A percentile compares a stretch with the other conserved stretches of the same genome.
These are phyloP conservation scores for Cladosporium sp. DNA, from an alignment of 2,329 filamentous ascomycete genomes.

Conservation along the genomic window DNA sequence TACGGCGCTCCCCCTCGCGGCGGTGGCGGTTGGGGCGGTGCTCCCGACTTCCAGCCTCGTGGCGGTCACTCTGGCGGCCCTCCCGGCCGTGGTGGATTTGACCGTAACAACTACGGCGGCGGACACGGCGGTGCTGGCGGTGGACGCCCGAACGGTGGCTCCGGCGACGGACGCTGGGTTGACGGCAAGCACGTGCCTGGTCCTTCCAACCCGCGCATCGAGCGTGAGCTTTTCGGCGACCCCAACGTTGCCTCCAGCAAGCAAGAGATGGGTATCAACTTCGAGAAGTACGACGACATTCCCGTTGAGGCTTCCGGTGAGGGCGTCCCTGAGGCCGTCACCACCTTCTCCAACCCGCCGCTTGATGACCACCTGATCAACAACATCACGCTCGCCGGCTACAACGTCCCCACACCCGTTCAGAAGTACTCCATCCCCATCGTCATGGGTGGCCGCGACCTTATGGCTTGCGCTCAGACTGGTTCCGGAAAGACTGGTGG, in stretches of 20 bases:
- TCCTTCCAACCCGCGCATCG: constrained; percentile 77
- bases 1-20: constrained; percentile 38
- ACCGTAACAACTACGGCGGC: constrained; percentile 60
- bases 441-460: constrained; percentile 93
- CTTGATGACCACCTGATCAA: constrained; percentile 86
- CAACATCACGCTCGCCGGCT: constrained; percentile 92
- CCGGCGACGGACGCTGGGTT: constrained; percentile 92
- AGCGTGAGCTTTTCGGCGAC: constrained; percentile 92
- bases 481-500: constrained; percentile 99
- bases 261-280: constrained; percentile 98
- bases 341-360: constrained; percentile 87
- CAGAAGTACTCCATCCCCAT: constrained; percentile 99
- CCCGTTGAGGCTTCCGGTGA: constrained; percentile 95
- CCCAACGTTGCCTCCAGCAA: constrained; percentile 80
- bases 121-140: constrained; percentile 44
- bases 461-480: constrained; percentile 99
- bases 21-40: constrained; percentile 45
- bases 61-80: constrained; percentile 26
- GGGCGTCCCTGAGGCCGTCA: constrained; percentile 86
- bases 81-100: constrained; percentile 38
- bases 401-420: constrained; percentile 93
- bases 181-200: constrained; percentile 95
- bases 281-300: constrained; percentile 99
- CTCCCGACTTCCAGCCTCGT: constrained; percentile 53
- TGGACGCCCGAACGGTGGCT: constrained; percentile 63